A percentile compares a stretch with the other conserved stretches of the same genome.
These are phyloP conservation scores for Podaxis sp. DNA, from an alignment of 768 basidiomycete species.

Conservation along the genomic window DNA sequence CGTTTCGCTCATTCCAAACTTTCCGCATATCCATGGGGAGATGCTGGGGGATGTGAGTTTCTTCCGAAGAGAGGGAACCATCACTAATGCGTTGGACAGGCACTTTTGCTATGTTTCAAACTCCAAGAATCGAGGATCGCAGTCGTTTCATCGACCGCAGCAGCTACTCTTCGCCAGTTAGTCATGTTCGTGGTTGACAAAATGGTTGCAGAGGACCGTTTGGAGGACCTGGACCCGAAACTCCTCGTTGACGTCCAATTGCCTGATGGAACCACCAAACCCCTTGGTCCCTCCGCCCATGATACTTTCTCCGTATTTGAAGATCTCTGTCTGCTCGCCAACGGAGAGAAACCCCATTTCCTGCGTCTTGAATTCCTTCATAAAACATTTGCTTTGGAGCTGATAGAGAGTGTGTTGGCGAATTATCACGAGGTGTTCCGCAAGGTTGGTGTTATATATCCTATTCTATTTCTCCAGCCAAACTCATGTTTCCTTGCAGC, in stretches of 20 bases:
- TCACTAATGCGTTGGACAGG: slow-evolving; percentile 43
- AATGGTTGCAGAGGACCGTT: slow-evolving; percentile 74
- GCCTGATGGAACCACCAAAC: slow-evolving; percentile 65
- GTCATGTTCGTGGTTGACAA: slow-evolving; percentile 99
- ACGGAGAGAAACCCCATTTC: slow-evolving; percentile 78
- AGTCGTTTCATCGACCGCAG: slow-evolving; percentile 96
- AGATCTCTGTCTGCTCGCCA: slow-evolving; percentile 88
- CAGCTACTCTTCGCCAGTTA: slow-evolving; percentile 91
- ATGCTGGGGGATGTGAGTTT: slow-evolving; percentile 76
- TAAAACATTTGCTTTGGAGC: slow-evolving; percentile 94
- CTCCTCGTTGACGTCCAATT: slow-evolving; percentile 48
- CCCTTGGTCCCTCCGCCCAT: slow-evolving; percentile 70
- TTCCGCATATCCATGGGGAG: slow-evolving; percentile 75
- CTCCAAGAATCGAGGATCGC: slow-evolving; percentile 94
- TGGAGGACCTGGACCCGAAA: slow-evolving; percentile 33
- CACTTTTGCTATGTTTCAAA: slow-evolving; percentile 91
- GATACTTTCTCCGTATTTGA: slow-evolving; percentile 91
- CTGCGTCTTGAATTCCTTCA: slow-evolving; percentile 80
- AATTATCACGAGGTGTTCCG: slow-evolving; percentile 88
- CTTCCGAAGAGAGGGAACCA: not conserved
- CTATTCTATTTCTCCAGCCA: not conserved
- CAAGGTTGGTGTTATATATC: slow-evolving; percentile 46
- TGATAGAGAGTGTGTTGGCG: slow-evolving; percentile 94
- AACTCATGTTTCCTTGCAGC: slow-evolving; percentile 40
- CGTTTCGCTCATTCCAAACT: slow-evolving; percentile 87